Evolutionary conservation across 768 basidiomycete species (phyloP).

Genomic region (Strobilomyces echinocephalus): DNA sequence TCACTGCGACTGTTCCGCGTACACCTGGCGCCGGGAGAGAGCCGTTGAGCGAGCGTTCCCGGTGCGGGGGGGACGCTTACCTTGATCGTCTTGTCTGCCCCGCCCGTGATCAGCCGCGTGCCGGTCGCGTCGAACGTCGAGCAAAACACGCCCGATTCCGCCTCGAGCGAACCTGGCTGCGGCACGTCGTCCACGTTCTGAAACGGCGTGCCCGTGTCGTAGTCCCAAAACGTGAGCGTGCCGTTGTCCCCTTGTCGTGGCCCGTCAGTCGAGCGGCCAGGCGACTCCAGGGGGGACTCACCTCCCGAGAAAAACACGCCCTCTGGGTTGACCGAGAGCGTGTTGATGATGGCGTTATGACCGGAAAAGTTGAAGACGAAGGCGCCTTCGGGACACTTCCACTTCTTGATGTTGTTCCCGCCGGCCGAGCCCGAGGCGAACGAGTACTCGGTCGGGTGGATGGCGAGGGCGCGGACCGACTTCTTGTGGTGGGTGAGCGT

Average conservation of each 20-base stretch:
- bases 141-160: constrained; percentile 94
- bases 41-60: background rate
- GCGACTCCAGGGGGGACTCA: constrained; percentile 20
- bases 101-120: constrained; percentile 89
- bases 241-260: constrained; percentile 76
- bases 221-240: constrained; percentile 90
- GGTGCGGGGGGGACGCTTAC: constrained; percentile 35
- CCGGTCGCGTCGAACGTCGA: constrained; percentile 97
- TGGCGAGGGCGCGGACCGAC: constrained; percentile 87
- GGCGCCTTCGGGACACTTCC: constrained; percentile 95
- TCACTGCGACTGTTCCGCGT: constrained; percentile 66
- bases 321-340: constrained; percentile 87
- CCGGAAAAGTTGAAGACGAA: constrained; percentile 97
- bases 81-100: constrained; percentile 99
- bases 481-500: constrained; percentile 99
- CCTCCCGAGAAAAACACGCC: constrained; percentile 98
- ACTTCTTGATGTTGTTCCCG: constrained; percentile 99
- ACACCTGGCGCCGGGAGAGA: constrained; percentile 39
- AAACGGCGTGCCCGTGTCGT: constrained; percentile 89
- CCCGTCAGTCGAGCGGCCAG: background rate
- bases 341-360: constrained; percentile 97
- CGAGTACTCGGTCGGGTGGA: constrained; percentile 95
- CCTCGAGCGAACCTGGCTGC: constrained; percentile 96
- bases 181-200: constrained; percentile 91
- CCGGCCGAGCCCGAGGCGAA: constrained; percentile 95